Evolutionary conservation across 768 basidiomycete genomes (phyloP).

Genomic region (Russula lepida): DNA sequence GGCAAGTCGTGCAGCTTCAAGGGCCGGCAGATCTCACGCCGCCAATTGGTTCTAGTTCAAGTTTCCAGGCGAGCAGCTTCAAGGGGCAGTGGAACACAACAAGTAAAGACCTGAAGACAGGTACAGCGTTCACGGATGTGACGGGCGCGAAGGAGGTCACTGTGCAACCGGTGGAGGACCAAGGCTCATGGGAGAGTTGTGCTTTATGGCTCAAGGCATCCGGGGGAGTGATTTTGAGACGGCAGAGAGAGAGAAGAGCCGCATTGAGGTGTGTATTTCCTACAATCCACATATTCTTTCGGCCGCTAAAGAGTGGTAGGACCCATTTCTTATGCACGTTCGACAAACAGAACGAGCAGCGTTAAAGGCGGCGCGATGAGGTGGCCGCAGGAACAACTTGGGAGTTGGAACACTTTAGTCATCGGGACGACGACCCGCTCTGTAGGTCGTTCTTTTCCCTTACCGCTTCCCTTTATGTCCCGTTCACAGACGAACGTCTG

Average conservation of each 20-base stretch:
- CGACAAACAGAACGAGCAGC: constrained; percentile 73
- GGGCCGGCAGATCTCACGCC: constrained; percentile 61
- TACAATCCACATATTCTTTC: not conserved
- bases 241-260: constrained; percentile 81
- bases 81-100: constrained; percentile 79
- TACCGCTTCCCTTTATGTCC: not conserved
- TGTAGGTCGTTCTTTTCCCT: constrained; percentile 40
- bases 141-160: constrained; percentile 60
- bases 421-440: constrained; percentile 58
- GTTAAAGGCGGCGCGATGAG: constrained; percentile 83
- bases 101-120: constrained; percentile 44
- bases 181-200: constrained; percentile 82
- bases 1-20: constrained; percentile 93
- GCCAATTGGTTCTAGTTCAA: constrained; percentile 26
- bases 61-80: constrained; percentile 34
- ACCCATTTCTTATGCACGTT: not conserved
- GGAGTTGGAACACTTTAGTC: constrained; percentile 69
- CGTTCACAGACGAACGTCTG: constrained; percentile 51
- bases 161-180: constrained; percentile 49
- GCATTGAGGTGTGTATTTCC: constrained; percentile 63
- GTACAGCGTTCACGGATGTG: constrained; percentile 68
- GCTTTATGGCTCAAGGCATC: constrained; percentile 89
- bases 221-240: constrained; percentile 83
- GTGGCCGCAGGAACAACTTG: constrained; percentile 59
- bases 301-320: too few species aligned